Conservation (phyloP, 2,329 filamentous ascomycete species). For the Colletotrichum somersetense region DNA sequence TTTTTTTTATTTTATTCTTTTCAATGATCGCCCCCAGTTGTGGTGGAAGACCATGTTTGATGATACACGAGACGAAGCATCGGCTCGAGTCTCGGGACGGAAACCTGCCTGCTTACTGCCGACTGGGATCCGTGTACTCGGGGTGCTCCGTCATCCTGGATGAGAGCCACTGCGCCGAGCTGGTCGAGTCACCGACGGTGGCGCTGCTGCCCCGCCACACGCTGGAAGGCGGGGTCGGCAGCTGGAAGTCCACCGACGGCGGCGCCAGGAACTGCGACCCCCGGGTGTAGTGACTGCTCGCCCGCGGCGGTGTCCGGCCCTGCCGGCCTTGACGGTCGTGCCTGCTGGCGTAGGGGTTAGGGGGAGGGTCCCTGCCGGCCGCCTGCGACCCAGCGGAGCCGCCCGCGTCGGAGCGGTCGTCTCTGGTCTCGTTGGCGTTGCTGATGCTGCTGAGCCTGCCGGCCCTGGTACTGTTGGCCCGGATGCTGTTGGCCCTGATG, state of each 20-base stretch:
- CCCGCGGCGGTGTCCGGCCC: constrained; percentile 20
- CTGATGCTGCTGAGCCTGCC: constrained; percentile 14
- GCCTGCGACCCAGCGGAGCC: neutral
- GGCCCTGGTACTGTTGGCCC: neutral
- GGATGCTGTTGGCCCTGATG: neutral
- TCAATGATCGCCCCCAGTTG: neutral
- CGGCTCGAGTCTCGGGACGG: too few species aligned
- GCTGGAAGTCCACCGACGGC: neutral
- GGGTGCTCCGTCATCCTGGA: constrained; percentile 32
- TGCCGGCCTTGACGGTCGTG: neutral
- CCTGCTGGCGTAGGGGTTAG: neutral
- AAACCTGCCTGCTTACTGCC: neutral
- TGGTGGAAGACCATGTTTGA: neutral
- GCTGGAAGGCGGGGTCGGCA: constrained; percentile 22
- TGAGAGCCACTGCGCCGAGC: constrained; percentile 34
- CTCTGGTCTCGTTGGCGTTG: neutral
- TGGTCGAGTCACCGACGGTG: neutral
- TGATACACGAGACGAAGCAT: neutral
- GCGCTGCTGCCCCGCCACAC: constrained; percentile 28
- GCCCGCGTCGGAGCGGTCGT: neutral
- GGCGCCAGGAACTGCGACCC: constrained; percentile 32
- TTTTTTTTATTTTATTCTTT: neutral
- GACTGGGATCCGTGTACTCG: constrained; percentile 5
- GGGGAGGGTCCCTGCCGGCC: neutral
- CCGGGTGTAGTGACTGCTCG: constrained; percentile 26